Base-by-base conservation (phyloP, 495 filamentous ascomycete species). In the Hyaloscypha hepaticicola region DNA sequence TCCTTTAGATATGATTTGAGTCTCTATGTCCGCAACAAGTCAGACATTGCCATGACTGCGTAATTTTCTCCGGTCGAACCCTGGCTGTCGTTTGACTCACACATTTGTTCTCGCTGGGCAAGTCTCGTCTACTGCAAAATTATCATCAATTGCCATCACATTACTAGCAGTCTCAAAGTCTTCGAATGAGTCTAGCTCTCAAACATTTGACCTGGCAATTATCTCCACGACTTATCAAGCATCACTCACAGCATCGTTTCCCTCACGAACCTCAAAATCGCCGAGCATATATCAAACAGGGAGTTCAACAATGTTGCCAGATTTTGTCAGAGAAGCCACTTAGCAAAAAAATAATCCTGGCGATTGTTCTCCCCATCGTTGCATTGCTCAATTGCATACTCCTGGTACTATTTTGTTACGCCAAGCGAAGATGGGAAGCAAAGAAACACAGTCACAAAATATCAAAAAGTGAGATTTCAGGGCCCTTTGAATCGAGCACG, bases 51-150 rank as follows among this genome's bases (percentile, higher is more conserved):
- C 24, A 69, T 94, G 1, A 79, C 79, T 14, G 74, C 89, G 1
- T 73, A 83, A 51, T 67, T 83, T n/a, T 79, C 75, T 22, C 65
- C 79, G 2, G 74, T 85, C 1, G 73, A 79, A 8, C 73, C 83
- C 16, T 96, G 92, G 93, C 77, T 95, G 11, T 77, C 76, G 1
- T 91, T 91, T 66, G 83, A 90, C 81, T 12, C 72, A 70, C 11
- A 84, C 81, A 45, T 73, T 81, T 63, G 80, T 79, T 2, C 76
- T 96, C 5, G 82, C 76, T 24, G 91, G 92, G 6, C 77, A 81
- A 14, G 85, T 89, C 25, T 90, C 93, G 1, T 66, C 66, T 0
- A 75, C 79, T 31, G 55, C 78, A 8, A 65, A 74, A 11, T 73
- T 81, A 4, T 67, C 76, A 11, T 76, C 75, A 28, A 75, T 83